A percentile compares a stretch with the other conserved stretches of the same genome.
Evolutionary conservation across 2,329 filamentous ascomycete genomes (phyloP).

Genomic region (Talaromyces sp.): DNA sequence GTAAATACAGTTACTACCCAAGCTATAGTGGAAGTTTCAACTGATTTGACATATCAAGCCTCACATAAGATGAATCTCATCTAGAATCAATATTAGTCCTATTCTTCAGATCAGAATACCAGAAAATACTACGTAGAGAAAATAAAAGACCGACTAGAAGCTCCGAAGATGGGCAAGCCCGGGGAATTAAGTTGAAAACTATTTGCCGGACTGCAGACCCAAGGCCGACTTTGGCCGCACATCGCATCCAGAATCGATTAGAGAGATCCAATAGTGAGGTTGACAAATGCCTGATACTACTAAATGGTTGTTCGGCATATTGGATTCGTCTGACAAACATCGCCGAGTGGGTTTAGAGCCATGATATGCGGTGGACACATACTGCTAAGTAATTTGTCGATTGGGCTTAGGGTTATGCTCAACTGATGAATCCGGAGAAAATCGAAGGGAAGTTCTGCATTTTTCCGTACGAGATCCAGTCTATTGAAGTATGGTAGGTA

Average conservation of each 20-base stretch:
- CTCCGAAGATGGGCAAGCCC: conserved; percentile 1
- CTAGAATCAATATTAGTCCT: neutral
- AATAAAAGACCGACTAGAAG: conserved; percentile 13
- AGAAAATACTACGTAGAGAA: neutral
- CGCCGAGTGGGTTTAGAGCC: neutral
- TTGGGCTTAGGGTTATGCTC: neutral
- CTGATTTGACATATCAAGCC: neutral
- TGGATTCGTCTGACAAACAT: neutral
- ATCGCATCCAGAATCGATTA: neutral
- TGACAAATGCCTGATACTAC: neutral
- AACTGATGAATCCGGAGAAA: neutral
- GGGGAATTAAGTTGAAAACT: conserved; percentile 9
- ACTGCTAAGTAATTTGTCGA: neutral
- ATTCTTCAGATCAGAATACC: neutral
- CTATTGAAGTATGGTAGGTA: neutral
- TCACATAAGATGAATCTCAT: neutral
- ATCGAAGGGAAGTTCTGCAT: neutral
- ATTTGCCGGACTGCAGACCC: conserved; percentile 12
- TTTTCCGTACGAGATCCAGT: neutral
- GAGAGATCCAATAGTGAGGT: neutral
- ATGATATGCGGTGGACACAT: neutral
- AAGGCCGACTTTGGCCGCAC: neutral
- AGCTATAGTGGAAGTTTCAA: neutral
- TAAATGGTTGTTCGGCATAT: conserved; percentile 7
- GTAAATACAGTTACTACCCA: neutral